These are phyloP conservation scores for Cyanidiococcus yangmingshanensis DNA, from an alignment of 23 red algal genomes.

Conservation along the genomic window DNA sequence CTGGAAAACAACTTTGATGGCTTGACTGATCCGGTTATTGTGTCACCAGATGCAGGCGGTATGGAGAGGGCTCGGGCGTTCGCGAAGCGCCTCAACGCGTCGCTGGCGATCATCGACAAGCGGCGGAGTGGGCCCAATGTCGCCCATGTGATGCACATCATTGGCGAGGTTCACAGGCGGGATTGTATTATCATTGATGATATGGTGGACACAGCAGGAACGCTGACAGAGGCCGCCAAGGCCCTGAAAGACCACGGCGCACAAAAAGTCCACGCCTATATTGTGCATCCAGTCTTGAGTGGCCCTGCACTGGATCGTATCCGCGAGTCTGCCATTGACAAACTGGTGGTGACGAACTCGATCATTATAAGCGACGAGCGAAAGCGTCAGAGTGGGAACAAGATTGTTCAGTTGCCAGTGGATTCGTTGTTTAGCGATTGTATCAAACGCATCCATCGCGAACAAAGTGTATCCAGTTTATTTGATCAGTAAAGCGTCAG, in stretches of 20 bases:
- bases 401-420: slow-evolving; percentile 37
- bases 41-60: slow-evolving; percentile 91
- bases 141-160: slow-evolving; percentile 95
- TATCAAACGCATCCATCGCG: slow-evolving; percentile 92
- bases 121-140: slow-evolving; percentile 84
- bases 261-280: slow-evolving; percentile 58
- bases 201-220: slow-evolving; percentile 98
- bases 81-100: slow-evolving; percentile 80
- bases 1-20: slow-evolving; percentile 26
- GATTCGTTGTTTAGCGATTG: slow-evolving; percentile 77
- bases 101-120: slow-evolving; percentile 97
- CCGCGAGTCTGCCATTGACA: slow-evolving; percentile 60
- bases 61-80: slow-evolving; percentile 91
- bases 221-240: slow-evolving; percentile 73
- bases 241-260: slow-evolving; percentile 86
- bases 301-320: slow-evolving; percentile 84
- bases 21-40: slow-evolving; percentile 40
- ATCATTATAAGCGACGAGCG: slow-evolving; percentile 49
- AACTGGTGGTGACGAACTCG: slow-evolving; percentile 88
- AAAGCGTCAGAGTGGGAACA: slow-evolving; percentile 4
- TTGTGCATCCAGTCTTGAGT: slow-evolving; percentile 82
- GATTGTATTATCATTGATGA: slow-evolving; percentile 99
- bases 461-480: slow-evolving; percentile 86
- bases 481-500: slow-evolving; percentile 31
- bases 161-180: slow-evolving; percentile 80